Evolutionary conservation across 75 land plant genomes (phyloP).

Genomic region (Chamaecyparis obtusa): DNA sequence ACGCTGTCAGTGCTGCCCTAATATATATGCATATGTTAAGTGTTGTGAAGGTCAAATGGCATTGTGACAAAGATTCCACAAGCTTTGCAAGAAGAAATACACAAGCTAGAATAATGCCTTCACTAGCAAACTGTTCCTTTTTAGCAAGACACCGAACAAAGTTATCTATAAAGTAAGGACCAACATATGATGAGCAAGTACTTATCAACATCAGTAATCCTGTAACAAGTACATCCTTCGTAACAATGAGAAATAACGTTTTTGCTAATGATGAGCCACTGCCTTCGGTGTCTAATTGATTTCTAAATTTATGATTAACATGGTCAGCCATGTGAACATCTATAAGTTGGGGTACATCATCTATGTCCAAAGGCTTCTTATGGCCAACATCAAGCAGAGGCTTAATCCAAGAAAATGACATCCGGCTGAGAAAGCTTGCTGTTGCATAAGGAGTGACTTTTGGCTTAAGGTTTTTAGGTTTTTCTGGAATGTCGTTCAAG

Average conservation of each 20-base stretch:
- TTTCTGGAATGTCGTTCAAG: too few relatives aligned
- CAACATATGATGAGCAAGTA: constrained; percentile 25
- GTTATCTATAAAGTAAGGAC: constrained; percentile 15
- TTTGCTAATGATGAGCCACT: constrained; percentile 30
- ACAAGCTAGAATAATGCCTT: constrained; percentile 3
- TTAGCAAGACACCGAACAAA: too few relatives aligned
- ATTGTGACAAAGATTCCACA: constrained; percentile 15
- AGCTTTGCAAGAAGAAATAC: constrained; percentile 29
- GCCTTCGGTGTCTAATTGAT: constrained; percentile 24
- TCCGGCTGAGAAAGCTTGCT: too few relatives aligned
- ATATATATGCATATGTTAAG: constrained; percentile 24
- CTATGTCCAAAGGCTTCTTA: too few relatives aligned
- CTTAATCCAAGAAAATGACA: too few relatives aligned
- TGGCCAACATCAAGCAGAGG: too few relatives aligned
- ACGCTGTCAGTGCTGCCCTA: not conserved
- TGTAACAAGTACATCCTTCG: constrained; percentile 11
- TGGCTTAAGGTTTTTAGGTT: too few relatives aligned
- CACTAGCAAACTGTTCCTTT: too few relatives aligned
- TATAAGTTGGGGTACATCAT: constrained; percentile 22
- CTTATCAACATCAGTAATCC: not conserved
- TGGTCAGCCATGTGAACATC: constrained; percentile 32
- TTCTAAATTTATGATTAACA: constrained; percentile 14
- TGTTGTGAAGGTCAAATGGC: constrained; percentile 24
- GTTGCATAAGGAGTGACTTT: too few relatives aligned
- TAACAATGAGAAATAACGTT: constrained; percentile 21